Conservation (phyloP, 108 stramenopile genomes). For the Cyclotella cryptica region DNA sequence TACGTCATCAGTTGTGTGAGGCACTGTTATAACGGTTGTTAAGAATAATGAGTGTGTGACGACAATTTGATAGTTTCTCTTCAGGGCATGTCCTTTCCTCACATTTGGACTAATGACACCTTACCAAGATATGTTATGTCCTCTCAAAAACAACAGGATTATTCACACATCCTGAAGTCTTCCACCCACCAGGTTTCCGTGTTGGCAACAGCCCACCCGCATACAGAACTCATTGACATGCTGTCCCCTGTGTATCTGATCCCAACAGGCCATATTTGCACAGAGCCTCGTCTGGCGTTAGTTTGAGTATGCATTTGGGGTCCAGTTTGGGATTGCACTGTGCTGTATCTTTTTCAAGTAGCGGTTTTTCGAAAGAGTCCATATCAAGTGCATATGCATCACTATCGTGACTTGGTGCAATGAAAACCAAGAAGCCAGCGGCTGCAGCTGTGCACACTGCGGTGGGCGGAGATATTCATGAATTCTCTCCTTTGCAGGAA, state of each 20-base stretch:
- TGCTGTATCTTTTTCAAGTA: constrained; percentile 51
- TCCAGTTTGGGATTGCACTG: constrained; percentile 77
- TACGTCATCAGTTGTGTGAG: no score
- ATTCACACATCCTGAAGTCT: constrained; percentile 5
- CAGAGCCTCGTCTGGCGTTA: constrained; percentile 68
- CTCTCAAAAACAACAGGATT: neutral
- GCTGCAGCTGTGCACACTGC: neutral
- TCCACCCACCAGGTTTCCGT: constrained; percentile 47
- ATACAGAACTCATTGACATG: constrained; percentile 64
- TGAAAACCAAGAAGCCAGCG: no score
- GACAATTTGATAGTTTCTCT: no score
- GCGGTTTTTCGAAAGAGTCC: constrained; percentile 62
- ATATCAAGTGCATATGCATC: constrained; percentile 69
- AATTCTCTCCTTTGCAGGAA: constrained; percentile 26
- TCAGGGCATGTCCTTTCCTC: no score
- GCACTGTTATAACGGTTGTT: no score
- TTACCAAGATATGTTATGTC: neutral
- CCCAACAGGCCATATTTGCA: constrained; percentile 78
- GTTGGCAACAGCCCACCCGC: constrained; percentile 58
- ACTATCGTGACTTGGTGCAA: no score
- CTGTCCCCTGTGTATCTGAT: constrained; percentile 45
- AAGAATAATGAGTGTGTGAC: no score
- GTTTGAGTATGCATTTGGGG: constrained; percentile 68
- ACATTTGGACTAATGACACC: no score
- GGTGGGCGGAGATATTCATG: constrained; percentile 5